phyloP scores from a whole-genome alignment of 495 filamentous ascomycete species.

The Articulospora tetracladia region DNA sequence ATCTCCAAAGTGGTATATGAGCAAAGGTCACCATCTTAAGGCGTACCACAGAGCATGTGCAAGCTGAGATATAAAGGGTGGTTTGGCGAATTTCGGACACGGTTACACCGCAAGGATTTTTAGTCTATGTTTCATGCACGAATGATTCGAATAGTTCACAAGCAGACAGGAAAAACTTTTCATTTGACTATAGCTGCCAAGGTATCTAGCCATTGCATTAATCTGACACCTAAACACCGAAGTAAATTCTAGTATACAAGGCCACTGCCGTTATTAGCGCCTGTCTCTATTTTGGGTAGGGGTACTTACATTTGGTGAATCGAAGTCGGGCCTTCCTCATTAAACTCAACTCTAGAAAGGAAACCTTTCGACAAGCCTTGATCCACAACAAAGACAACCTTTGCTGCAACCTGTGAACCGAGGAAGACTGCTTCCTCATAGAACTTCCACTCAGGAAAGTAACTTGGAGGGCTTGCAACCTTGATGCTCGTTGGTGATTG shows the following conservation, averaged over 20 bases:
- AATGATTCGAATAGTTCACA: too few species aligned
- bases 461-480: constrained; percentile 71
- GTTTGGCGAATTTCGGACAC: too few species aligned
- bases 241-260: constrained; percentile 5
- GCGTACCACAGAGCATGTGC: constrained; percentile 66
- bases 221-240: background rate
- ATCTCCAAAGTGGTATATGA: constrained; percentile 63
- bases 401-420: constrained; percentile 44
- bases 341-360: constrained; percentile 71
- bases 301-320: constrained; percentile 48
- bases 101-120: too few species aligned
- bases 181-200: background rate
- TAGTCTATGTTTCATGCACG: too few species aligned
- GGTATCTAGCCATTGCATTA: background rate
- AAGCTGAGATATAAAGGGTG: constrained; percentile 57
- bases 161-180: background rate
- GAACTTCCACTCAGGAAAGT: constrained; percentile 92
- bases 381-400: constrained; percentile 56
- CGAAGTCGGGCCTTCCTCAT: constrained; percentile 68
- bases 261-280: background rate
- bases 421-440: constrained; percentile 78
- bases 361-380: constrained; percentile 67
- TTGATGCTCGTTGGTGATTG: constrained; percentile 90
- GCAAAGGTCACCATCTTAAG: constrained; percentile 57
- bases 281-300: background rate